Evolutionary conservation across 1,284 basidiomycete species (phyloP).

Genomic region (Athelia psychrophila): DNA sequence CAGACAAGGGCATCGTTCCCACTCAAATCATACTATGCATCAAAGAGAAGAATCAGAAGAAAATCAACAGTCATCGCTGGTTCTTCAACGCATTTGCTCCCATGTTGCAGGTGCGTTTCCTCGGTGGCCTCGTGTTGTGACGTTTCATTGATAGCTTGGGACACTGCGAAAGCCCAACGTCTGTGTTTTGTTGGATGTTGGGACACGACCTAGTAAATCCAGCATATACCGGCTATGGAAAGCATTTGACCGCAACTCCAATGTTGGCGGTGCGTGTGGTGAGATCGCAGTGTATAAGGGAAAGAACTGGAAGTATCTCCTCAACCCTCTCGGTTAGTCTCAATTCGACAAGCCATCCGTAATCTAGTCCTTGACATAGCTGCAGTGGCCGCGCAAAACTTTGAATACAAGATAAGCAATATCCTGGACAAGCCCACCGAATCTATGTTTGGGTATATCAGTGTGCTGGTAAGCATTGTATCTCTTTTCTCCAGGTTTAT

Average conservation of each 20-base stretch:
- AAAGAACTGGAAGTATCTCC: conserved; percentile 74
- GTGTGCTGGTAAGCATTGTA: conserved; percentile 56
- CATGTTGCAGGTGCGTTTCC: conserved; percentile 62
- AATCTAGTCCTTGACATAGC: conserved; percentile 9
- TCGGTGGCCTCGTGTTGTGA: no score
- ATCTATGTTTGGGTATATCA: conserved; percentile 90
- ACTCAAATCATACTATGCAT: conserved; percentile 91
- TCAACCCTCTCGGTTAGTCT: conserved; percentile 79
- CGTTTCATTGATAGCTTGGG: no score
- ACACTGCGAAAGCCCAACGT: conserved; percentile 82
- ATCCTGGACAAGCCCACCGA: conserved; percentile 96
- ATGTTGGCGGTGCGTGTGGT: conserved; percentile 92
- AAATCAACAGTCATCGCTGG: conserved; percentile 96
- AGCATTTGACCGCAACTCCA: conserved; percentile 90
- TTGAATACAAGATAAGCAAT: conserved; percentile 91
- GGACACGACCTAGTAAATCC: conserved; percentile 83
- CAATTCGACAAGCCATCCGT: conserved; percentile 3
- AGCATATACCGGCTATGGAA: conserved; percentile 96
- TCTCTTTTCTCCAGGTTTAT: conserved; percentile 7
- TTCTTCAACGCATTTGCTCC: conserved; percentile 91
- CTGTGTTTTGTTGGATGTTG: conserved; percentile 90
- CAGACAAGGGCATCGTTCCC: conserved; percentile 93
- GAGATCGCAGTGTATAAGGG: conserved; percentile 95
- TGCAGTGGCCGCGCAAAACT: conserved; percentile 91
- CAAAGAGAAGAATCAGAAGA: conserved; percentile 95